These are phyloP conservation scores for Fulvia fulva DNA, from an alignment of 2,329 filamentous ascomycete genomes.

Conservation along the genomic window DNA sequence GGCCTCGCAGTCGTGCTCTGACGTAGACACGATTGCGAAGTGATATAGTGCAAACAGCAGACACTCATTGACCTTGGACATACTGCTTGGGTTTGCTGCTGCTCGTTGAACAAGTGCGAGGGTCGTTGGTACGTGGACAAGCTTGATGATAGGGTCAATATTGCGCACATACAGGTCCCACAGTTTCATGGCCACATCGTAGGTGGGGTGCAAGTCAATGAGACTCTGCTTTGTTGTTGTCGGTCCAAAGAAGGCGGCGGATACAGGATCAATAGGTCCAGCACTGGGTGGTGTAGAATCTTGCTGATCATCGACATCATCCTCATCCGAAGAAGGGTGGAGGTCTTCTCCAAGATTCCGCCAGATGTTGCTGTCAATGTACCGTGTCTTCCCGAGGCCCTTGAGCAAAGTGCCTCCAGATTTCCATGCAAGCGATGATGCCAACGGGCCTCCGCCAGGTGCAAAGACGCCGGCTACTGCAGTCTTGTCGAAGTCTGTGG, in stretches of 20 bases:
- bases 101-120: conserved; percentile 49
- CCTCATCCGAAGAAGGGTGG: conserved; percentile 26
- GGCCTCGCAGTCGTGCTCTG: conserved; percentile 44
- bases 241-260: conserved; percentile 24
- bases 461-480: not conserved
- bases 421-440: too few relatives aligned
- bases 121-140: conserved; percentile 61
- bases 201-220: conserved; percentile 49
- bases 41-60: conserved; percentile 61
- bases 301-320: conserved; percentile 22
- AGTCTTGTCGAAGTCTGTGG: not conserved
- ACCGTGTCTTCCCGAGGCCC: conserved; percentile 39
- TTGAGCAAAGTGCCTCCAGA: conserved; percentile 26
- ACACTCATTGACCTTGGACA: conserved; percentile 56
- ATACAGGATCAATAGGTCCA: conserved; percentile 27
- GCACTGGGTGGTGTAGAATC: conserved; percentile 14
- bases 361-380: conserved; percentile 39
- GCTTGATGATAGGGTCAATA: conserved; percentile 66
- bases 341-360: conserved; percentile 30
- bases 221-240: conserved; percentile 15
- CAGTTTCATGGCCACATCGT: conserved; percentile 50
- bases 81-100: conserved; percentile 46
- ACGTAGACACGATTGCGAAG: conserved; percentile 50
- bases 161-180: conserved; percentile 64
- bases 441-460: not conserved